Evolutionary conservation across 1,139 yeast species (phyloP), one percentile per base, ranked within the genome.

Genomic region (Saccharomyces pastorianus): DNA sequence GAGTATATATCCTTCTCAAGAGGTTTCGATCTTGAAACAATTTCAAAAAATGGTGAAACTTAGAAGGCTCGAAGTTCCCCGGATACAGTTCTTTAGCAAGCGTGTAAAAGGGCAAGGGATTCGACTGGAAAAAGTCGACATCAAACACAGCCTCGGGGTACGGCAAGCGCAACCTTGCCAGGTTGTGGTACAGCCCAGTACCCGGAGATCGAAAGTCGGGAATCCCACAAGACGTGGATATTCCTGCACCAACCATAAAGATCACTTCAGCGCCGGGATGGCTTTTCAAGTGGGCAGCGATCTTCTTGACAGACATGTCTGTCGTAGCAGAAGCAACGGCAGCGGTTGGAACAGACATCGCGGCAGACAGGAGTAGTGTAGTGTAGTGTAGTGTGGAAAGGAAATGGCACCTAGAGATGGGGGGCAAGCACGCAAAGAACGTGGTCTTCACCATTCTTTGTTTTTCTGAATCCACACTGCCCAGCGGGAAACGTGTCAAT

Each of bases 121-220:
- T 78, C 55, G 84, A 76, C 51, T 78, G 73, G 68, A 89, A 88
- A 69, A 82, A 91, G 32, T 84, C 90, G 34, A 91, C 85, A 66
- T 90, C 98, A 69, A 91, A 93, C 1, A 93, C 96, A 0, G 97
- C 97, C 68, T 91, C 99, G 0, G 98, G 95, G 65, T 81, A 90
- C 4, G 98, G 98, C 49, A 91, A 74, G 47, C 88, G 76, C 44
- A 91, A 73, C 58, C 82, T 78, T 47, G 87, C 80, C 54, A 93
- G 73, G 66, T 93, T 91, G 59, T 91, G 82, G 64, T 91, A 91
- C 7, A 91, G 76, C 0, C 99, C 99, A 0, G 98, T 91, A 50
- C 83, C 80, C 0, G 98, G 97, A 20, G 95, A 84, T 60, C 98
- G 76, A 67, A 93, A 93, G 67, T 93, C 98, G 0, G 98, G 99